Percentiles rank a stretch among this genome's conserved stretches.
These are phyloP conservation scores for Orbilia oligospora DNA, from an alignment of 2,329 filamentous ascomycete species.

Conservation along the genomic window DNA sequence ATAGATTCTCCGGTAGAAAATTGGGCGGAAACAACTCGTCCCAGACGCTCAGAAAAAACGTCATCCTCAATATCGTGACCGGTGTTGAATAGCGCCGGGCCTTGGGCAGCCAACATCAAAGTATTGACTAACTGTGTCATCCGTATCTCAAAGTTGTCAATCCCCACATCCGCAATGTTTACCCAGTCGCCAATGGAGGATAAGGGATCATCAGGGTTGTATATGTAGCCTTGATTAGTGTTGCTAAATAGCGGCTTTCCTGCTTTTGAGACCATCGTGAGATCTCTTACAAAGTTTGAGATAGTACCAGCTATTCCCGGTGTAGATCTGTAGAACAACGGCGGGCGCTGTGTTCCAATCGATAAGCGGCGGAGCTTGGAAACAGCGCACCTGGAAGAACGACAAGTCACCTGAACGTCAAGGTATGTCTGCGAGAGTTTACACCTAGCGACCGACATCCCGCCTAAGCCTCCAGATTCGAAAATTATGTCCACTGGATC, in stretches of 20 bases:
- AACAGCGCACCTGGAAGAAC: not conserved
- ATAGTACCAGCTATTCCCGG: not conserved
- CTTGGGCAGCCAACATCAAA: slow-evolving; percentile 2
- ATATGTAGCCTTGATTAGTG: slow-evolving; percentile 14
- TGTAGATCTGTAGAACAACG: slow-evolving; percentile 9
- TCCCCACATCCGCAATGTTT: slow-evolving; percentile 2
- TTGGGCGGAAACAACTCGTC: not conserved
- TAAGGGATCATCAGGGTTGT: slow-evolving; percentile 6
- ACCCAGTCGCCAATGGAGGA: not conserved
- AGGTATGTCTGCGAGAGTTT: slow-evolving; percentile 22
- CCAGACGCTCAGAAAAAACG: not conserved
- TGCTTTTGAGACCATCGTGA: not conserved
- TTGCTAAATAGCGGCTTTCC: slow-evolving; percentile 14
- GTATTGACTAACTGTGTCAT: slow-evolving; percentile 18
- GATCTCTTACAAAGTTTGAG: slow-evolving; percentile 16
- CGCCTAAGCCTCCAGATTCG: not conserved
- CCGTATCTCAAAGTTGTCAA: not conserved
- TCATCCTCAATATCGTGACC: not conserved
- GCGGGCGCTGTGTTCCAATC: slow-evolving; percentile 12
- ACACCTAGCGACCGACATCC: not conserved
- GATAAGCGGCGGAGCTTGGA: not conserved
- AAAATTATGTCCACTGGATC: slow-evolving; percentile 3
- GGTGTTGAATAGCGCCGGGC: slow-evolving; percentile 10
- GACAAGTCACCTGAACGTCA: slow-evolving; percentile 4
- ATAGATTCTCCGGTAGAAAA: slow-evolving; percentile 2